Base-by-base conservation (phyloP, 495 filamentous ascomycete species). In the Acidomyces sp. region DNA sequence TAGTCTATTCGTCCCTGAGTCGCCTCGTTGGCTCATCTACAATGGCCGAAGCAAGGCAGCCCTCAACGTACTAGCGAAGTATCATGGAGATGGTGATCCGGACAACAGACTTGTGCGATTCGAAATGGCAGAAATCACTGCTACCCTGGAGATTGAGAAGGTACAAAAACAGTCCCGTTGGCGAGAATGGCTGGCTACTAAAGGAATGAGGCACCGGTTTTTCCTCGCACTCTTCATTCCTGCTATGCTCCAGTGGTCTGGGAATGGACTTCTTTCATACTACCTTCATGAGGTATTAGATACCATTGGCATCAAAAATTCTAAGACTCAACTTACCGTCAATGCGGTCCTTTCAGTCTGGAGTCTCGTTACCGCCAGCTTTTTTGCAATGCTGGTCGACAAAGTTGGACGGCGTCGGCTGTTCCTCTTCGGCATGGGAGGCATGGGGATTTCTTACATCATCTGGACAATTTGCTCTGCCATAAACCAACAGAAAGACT, bases 381-480 rank as follows among this genome's bases (percentile, higher is more conserved):
- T 70, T 17, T 81, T 81, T 9, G 78, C 83, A 6, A 60, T 62
- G 39, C 65, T 81, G 46, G 74, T 77, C 0, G 82, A 87, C 39
- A 64, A 73, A 17, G 63, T 83, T 41, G 75, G 81, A 21, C 74
- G 78, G 30, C 70, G 77, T 0, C 67, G 65, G 0, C 63, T 78
- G 16, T 63, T 79, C 9, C 66, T 85, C 7, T 70, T 76, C 51
- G 69, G 60, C 21, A 65, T 74, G 34, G 71, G 70, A 40, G 27
- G 64, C 20, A 69, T 74, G 48, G 74, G 77, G 54, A 61, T 64
- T 40, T 67, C 77, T 57, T 71, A 77, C 24, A 71, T 61, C 37
- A 69, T 63, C 2, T 65, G 70, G 19, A 70, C 68, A 2, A 30
- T 65, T 15, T 64, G 65, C 5, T 57, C 60, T 36, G 51, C 60